Conservation (phyloP, 2,329 filamentous ascomycete species). For the Pseudogymnoascus sp. region DNA sequence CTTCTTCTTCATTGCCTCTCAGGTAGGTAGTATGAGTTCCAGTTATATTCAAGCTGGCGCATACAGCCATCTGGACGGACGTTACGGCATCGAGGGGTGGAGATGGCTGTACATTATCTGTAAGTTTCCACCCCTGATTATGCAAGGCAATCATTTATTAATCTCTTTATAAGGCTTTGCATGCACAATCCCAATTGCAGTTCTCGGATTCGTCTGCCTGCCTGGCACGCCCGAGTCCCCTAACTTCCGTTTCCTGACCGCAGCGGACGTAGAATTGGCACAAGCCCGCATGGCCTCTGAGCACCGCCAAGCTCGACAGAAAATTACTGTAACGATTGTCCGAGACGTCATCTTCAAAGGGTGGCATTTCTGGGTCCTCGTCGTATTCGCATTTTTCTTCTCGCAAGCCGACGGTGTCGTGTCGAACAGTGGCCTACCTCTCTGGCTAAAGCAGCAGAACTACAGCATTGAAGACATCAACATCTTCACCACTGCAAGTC, state of each 20-base stretch:
- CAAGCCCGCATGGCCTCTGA: background rate
- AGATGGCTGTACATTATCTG: conserved; percentile 40
- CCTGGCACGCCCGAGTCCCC: conserved; percentile 15
- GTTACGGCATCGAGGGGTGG: conserved; percentile 46
- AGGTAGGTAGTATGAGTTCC: conserved; percentile 10
- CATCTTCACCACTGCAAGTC: conserved; percentile 14
- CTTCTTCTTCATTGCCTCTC: conserved; percentile 10
- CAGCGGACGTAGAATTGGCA: conserved; percentile 11
- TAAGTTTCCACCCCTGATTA: background rate
- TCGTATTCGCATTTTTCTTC: conserved; percentile 21
- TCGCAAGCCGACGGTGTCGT: conserved; percentile 18
- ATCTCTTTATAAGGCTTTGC: conserved; percentile 17
- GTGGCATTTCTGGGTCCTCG: conserved; percentile 24
- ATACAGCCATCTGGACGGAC: conserved; percentile 42
- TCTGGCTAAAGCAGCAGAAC: conserved; percentile 18
- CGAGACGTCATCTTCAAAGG: conserved; percentile 15
- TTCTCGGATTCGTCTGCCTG: conserved; percentile 18
- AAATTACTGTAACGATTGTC: conserved; percentile 22
- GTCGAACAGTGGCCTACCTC: conserved; percentile 18
- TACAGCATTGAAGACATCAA: conserved; percentile 19
- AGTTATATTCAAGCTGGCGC: conserved; percentile 35
- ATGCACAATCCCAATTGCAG: conserved; percentile 23
- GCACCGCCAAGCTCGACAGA: conserved; percentile 17
- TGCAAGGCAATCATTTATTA: background rate
- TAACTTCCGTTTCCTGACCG: conserved; percentile 10